Percentiles rank a stretch among this genome's conserved stretches.
These are phyloP conservation scores for Xylaria cubensis DNA, from an alignment of 495 filamentous ascomycete species.

Conservation along the genomic window DNA sequence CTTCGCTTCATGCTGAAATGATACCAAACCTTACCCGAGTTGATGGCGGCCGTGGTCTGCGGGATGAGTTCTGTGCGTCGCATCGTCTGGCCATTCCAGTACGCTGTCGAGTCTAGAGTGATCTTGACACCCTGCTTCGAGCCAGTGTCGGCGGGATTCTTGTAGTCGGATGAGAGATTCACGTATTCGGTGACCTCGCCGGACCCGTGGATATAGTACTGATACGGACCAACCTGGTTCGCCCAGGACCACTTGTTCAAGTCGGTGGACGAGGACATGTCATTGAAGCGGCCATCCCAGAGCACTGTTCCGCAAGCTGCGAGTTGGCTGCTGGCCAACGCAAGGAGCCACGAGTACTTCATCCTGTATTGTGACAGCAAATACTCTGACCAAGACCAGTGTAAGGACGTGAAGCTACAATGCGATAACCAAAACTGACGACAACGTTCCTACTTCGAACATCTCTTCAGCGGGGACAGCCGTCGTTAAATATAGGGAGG, in stretches of 20 bases:
- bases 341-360: conserved; percentile 22
- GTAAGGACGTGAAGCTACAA: neutral
- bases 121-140: conserved; percentile 67
- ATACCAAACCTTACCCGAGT: conserved; percentile 65
- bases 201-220: conserved; percentile 76
- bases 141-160: conserved; percentile 67
- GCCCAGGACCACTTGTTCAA: conserved; percentile 68
- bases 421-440: neutral
- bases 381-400: neutral
- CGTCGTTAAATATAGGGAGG: neutral
- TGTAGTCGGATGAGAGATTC: conserved; percentile 57
- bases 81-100: conserved; percentile 68
- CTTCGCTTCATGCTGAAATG: conserved; percentile 67
- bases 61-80: conserved; percentile 69
- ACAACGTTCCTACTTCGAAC: neutral
- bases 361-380: neutral
- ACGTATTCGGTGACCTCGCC: conserved; percentile 63
- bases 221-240: conserved; percentile 70
- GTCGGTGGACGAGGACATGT: conserved; percentile 54
- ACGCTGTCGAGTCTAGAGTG: conserved; percentile 65
- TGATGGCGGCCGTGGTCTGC: conserved; percentile 66
- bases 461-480: neutral
- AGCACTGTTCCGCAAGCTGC: conserved; percentile 51
- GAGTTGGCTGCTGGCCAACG: conserved; percentile 25
- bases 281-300: conserved; percentile 70